These are phyloP conservation scores for Taxawa tesnikishii DNA, from an alignment of 2,329 filamentous ascomycete genomes.

Conservation along the genomic window DNA sequence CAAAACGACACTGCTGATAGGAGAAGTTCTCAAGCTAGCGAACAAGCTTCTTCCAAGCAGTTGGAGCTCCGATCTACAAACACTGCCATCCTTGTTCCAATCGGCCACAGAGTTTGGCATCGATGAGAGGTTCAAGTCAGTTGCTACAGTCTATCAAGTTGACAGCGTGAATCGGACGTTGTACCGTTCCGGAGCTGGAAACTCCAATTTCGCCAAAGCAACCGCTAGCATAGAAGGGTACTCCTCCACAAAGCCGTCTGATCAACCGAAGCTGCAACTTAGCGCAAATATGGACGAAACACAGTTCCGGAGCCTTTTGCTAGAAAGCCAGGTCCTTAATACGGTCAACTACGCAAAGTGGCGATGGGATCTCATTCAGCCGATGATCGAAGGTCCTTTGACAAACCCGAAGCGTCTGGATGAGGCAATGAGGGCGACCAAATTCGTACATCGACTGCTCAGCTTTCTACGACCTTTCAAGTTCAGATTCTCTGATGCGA, in stretches of 20 bases:
- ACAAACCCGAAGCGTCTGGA: constrained; percentile 85
- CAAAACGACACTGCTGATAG: constrained; percentile 81
- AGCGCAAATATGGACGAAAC: constrained; percentile 51
- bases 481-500: constrained; percentile 80
- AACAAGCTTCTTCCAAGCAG: constrained; percentile 70
- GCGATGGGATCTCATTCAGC: constrained; percentile 91
- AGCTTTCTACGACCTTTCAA: constrained; percentile 97
- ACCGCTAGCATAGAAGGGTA: constrained; percentile 2
- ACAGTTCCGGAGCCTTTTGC: constrained; percentile 48
- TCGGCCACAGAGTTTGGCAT: constrained; percentile 60
- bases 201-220: constrained; percentile 25
- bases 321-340: constrained; percentile 76
- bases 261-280: constrained; percentile 39
- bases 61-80: constrained; percentile 75
- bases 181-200: constrained; percentile 52
- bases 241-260: constrained; percentile 22
- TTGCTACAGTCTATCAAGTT: constrained; percentile 90
- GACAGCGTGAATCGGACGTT: constrained; percentile 93
- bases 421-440: constrained; percentile 86
- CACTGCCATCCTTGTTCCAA: constrained; percentile 74
- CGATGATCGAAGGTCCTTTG: constrained; percentile 83
- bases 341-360: constrained; percentile 89
- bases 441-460: constrained; percentile 88
- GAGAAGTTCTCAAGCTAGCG: constrained; percentile 81
- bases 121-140: constrained; percentile 66